Evolutionary conservation across 495 filamentous ascomycete species (phyloP), one percentile per base, ranked within the genome.

Genomic region (Parathielavia appendiculata): DNA sequence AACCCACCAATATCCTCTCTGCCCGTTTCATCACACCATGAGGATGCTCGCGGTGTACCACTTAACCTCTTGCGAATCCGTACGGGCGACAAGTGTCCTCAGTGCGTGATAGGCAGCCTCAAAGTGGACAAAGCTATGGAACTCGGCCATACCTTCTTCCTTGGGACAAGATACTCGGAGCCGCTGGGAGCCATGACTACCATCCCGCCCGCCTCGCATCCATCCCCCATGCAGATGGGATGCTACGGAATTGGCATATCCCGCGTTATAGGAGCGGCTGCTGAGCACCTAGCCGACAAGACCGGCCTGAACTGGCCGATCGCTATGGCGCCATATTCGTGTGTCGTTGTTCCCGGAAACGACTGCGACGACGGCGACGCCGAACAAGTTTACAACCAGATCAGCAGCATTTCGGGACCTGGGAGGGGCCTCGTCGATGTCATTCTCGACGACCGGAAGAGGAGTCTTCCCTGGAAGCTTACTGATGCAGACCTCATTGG

Each of bases 161-260:
- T 98, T 2, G 92, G 92, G 17, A 92, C 89, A 1, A 81, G 91
- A 30, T 98, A 98, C 73, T 91, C 85, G 34, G 75, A 83, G 19
- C 85, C 90, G 0, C 76, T 97, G 4, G 70, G 81, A 23, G 88
- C 89, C 1, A 76, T 69, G 5, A 79, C 92, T 10, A 70, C 75
- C 7, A 12, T 72, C 0, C 75, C 76, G 16, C 17, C 58, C 6
- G 36, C 69, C 14, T 36, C 55, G 34, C 48, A 60, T 26, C 19
- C 47, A 19, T 78, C 82, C 0, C 75, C 84, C 0, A 80, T 97
- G 71, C 81, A 93, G 54, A 97, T 97, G 92, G 93, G 93, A 47
- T 98, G 95, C 62, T 88, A 97, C 63, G 93, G 93, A 1, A 96
- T 98, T 57, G 93, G 93, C 0, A 81, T 98, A 22, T 96, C 92